phyloP scores from a whole-genome alignment of 129 eudicot genomes.

The Dittrichia graveolens region DNA sequence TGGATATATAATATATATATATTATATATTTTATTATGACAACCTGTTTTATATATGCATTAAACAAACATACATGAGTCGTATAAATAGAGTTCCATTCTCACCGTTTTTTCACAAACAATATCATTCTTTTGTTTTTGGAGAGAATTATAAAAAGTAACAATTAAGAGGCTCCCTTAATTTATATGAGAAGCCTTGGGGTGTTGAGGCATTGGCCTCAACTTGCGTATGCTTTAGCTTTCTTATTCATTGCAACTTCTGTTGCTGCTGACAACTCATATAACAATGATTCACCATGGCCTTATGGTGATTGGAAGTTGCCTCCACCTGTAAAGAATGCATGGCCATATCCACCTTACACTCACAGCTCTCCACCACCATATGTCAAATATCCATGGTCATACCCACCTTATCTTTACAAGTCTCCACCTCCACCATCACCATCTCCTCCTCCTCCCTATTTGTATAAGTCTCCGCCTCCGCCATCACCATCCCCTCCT shows the following conservation, averaged over 20 bases:
- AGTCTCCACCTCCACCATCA: constrained; percentile 29
- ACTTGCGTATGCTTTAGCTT: constrained; percentile 38
- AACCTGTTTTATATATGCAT: constrained; percentile 14
- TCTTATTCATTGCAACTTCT: constrained; percentile 28
- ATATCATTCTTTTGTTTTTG: background rate
- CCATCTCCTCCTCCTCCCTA: constrained; percentile 14
- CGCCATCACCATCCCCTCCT: constrained; percentile 25
- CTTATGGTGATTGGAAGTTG: constrained; percentile 32
- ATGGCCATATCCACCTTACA: constrained; percentile 33
- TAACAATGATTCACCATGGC: constrained; percentile 15
- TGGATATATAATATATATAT: background rate
- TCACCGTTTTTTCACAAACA: constrained; percentile 1
- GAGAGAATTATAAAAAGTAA: background rate
- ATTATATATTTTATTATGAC: constrained; percentile 17
- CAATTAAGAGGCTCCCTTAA: background rate
- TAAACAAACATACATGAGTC: constrained; percentile 13
- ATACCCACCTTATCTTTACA: constrained; percentile 18
- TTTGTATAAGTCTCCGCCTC: constrained; percentile 16
- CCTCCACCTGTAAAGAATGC: constrained; percentile 21
- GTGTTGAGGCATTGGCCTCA: constrained; percentile 48
- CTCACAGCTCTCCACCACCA: constrained; percentile 14
- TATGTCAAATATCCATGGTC: background rate
- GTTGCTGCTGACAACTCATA: constrained; percentile 32
- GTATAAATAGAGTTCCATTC: constrained; percentile 29
- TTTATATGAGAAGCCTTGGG: constrained; percentile 29